Base-by-base conservation (phyloP, 495 filamentous ascomycete genomes). In the Trichoderma erinaceum region DNA sequence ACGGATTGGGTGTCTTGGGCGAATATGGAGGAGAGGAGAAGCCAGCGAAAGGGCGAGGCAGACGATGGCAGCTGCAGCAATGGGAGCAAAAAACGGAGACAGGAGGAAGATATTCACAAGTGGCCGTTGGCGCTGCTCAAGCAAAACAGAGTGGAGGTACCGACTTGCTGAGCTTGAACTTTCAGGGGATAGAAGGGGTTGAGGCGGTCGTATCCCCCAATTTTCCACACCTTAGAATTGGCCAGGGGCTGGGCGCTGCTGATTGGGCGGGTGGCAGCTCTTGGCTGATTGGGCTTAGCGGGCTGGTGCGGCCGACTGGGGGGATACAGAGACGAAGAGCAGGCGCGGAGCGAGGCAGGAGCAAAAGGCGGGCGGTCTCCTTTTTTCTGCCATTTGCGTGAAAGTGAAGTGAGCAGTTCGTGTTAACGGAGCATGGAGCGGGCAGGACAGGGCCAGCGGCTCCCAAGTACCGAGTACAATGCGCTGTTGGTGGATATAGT, bases 1-100 rank as follows among this genome's bases (percentile, higher is more conserved):
- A 61, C 50, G 68, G 41, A 67, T 41, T 63, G 63, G 41, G 67
- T 38, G 63, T 58, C 43, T 65, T 69, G 67, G 65, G 68, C 69
- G 66, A 43, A 67, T 63, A 58, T 46, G 63, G 63, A 29, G 66
- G 44, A 29, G 66, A 41, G 29, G 29, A 44, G 71, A 61, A 71
- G 69, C 56, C 23, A 32, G 56, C 18, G 64, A 43, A 43, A 41
- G n/a, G 65, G 27, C 65, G 16, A 29, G 65, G 66, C 48, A 8
- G 63, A n/a, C 13, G 35, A 63, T 65, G 35, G 35, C 58, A 63
- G 58, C 35, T 65, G 21, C 35, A 21, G 35, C n/a, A 21, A 38
- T 64, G 63, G 35, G 35, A 65, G 63, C 63, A 32, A 43, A n/a
- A 44, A 21, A 5, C 48, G n/a, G 16, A 65, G 63, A 29, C 35